These are phyloP conservation scores for Mortierella sp. DNA, from an alignment of 371 early-diverging fungal genomes.

Conservation along the genomic window DNA sequence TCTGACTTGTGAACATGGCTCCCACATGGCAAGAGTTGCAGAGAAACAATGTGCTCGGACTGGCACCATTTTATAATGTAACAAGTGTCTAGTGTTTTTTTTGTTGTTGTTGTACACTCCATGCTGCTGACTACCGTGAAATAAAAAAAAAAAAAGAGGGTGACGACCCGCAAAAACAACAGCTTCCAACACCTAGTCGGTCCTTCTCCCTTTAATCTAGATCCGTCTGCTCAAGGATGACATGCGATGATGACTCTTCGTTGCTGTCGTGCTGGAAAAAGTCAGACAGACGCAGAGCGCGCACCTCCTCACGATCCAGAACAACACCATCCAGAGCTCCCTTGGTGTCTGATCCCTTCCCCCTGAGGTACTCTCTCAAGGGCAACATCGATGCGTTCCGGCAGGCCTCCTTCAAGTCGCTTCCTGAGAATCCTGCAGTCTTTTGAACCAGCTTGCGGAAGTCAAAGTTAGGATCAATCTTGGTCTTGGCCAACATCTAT, in stretches of 20 bases:
- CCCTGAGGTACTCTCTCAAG: constrained; percentile 89
- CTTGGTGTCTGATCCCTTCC: constrained; percentile 51
- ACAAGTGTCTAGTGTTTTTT: constrained; percentile 1
- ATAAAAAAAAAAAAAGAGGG: neutral
- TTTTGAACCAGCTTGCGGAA: constrained; percentile 77
- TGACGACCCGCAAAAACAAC: neutral
- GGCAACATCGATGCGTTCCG: constrained; percentile 97
- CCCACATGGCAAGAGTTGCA: no score
- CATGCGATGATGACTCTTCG: constrained; percentile 57
- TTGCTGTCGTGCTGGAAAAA: constrained; percentile 67
- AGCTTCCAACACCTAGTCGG: neutral
- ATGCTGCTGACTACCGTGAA: neutral
- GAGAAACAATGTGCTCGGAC: no score
- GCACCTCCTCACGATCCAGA: constrained; percentile 62
- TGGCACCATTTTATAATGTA: no score
- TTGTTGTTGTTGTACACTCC: constrained; percentile 4
- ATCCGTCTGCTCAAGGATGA: constrained; percentile 52
- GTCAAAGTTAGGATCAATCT: constrained; percentile 80
- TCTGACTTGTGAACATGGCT: no score
- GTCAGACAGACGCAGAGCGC: constrained; percentile 72
- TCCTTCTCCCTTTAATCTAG: constrained; percentile 29
- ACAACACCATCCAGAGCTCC: constrained; percentile 47
- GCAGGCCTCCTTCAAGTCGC: constrained; percentile 97
- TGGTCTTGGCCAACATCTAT: constrained; percentile 81
- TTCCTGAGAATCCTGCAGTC: constrained; percentile 92